Evolutionary conservation across 2,329 filamentous ascomycete species (phyloP), one percentile per base, ranked within the genome.

Genomic region (Epichloe sp.): DNA sequence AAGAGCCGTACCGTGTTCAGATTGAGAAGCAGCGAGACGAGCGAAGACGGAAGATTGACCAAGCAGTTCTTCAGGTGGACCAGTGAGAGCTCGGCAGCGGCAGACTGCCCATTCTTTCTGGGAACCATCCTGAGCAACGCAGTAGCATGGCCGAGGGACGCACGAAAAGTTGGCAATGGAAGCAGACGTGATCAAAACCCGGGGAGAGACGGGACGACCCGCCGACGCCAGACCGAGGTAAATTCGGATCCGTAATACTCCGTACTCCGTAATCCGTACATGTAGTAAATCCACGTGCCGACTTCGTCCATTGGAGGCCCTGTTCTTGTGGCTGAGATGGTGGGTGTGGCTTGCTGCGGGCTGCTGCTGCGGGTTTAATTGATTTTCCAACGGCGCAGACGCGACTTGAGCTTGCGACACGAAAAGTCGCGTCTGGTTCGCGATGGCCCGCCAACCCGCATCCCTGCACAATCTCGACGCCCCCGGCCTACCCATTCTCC

Each of bases 1-100:
- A n/a, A 42, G 10, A 34, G 43, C 7, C 85, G 70, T 75, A 95
- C 87, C 43, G 90, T 90, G 65, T 97, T 94, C 59, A 90, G 79
- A 70, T 90, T 95, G 59, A 91, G 80, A 47, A 98, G 79, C 50
- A 95, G 70, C 37, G 87, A 84, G 52, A 94, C 89, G 52, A 98
- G 74, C 26, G 87, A 85, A 4, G 86, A 71, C 46, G 93, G 93
- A 48, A 98, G 78, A 69, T 97, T 97, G 65, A 95, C 87, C 49
- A 98, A 77, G 70, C 93, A 98, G 67, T 85, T 97, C 74, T 95
- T 94, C 53, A 97, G 77, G 59, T 90, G 87, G 46, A 88, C 80
- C 54, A 97, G 78, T 50, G 85, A 85, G 58, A 97, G 78, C 71
- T 95, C 90, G 53, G 88, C 89, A 55, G 85, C 77, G 36, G 83